A percentile compares a stretch with the other conserved stretches of the same genome.
Evolutionary conservation across 2,329 filamentous ascomycete genomes (phyloP).

Genomic region (Gaeumannomyces sp.): DNA sequence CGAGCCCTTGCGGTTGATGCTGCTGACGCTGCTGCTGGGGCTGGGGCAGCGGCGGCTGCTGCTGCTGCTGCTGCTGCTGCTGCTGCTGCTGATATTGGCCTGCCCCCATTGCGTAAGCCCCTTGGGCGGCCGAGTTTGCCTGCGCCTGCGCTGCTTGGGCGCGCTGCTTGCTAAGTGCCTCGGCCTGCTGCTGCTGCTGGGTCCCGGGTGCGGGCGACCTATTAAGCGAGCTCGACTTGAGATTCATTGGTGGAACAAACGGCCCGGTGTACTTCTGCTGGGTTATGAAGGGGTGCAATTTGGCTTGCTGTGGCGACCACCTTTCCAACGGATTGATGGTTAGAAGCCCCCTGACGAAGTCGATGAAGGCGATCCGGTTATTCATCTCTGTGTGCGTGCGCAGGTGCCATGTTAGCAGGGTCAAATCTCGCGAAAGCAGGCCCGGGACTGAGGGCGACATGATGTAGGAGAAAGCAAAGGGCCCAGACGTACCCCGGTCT

Average conservation of each 20-base stretch:
- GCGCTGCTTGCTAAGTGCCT: conserved; percentile 87
- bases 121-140: conserved; percentile 61
- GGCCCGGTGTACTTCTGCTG: conserved; percentile 95
- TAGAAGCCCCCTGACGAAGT: conserved; percentile 88
- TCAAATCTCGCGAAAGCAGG: neutral
- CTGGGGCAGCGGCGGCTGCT: conserved; percentile 30
- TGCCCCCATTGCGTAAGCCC: conserved; percentile 52
- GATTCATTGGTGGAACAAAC: conserved; percentile 94
- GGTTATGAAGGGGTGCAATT: conserved; percentile 96
- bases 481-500: conserved; percentile 68
- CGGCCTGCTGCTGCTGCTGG: conserved; percentile 91
- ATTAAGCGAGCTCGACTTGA: conserved; percentile 79
- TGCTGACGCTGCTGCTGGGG: conserved; percentile 42
- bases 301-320: conserved; percentile 97
- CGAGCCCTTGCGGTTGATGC: conserved; percentile 29
- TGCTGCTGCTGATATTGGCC: conserved; percentile 42
- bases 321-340: conserved; percentile 93
- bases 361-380: conserved; percentile 94
- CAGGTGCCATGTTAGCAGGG: neutral
- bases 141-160: conserved; percentile 68
- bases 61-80: conserved; percentile 10
- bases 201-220: conserved; percentile 88
- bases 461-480: neutral
- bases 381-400: conserved; percentile 72
- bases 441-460: neutral